These are phyloP conservation scores for Ulmus americana DNA, from an alignment of 331 rosid genomes.

Conservation along the genomic window DNA sequence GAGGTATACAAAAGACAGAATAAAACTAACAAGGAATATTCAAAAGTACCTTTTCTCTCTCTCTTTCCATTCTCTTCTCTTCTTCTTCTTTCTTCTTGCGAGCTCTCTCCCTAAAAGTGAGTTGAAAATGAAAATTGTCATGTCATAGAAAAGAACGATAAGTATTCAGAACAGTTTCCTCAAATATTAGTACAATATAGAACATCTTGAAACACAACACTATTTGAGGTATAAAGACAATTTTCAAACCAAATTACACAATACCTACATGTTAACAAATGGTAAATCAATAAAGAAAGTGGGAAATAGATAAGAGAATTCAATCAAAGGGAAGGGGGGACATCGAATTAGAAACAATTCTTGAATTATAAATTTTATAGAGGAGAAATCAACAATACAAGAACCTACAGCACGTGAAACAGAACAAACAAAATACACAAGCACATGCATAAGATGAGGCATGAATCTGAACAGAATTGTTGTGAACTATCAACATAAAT, in stretches of 20 bases:
- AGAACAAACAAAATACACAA: too few relatives aligned
- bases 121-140: conserved; percentile 9
- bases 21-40: not conserved
- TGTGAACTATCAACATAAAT: not conserved
- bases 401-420: not conserved
- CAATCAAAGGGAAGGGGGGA: not conserved
- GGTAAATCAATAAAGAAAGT: not conserved
- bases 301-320: not conserved
- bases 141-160: conserved; percentile 5
- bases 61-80: conserved; percentile 73
- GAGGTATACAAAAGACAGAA: not conserved
- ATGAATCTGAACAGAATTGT: not conserved
- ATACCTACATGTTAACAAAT: not conserved
- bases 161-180: conserved; percentile 2
- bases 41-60: conserved; percentile 70
- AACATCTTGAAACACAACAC: not conserved
- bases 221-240: not conserved
- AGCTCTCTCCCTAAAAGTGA: conserved; percentile 73
- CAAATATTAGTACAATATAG: conserved; percentile 7
- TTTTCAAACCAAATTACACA: not conserved
- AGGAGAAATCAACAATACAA: not conserved
- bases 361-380: not conserved
- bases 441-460: not conserved
- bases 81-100: conserved; percentile 99
- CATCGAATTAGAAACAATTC: not conserved